Percentiles rank a stretch among this genome's conserved stretches.
Evolutionary conservation across 2,329 filamentous ascomycete species (phyloP).

Genomic region (Fusarium sp.): DNA sequence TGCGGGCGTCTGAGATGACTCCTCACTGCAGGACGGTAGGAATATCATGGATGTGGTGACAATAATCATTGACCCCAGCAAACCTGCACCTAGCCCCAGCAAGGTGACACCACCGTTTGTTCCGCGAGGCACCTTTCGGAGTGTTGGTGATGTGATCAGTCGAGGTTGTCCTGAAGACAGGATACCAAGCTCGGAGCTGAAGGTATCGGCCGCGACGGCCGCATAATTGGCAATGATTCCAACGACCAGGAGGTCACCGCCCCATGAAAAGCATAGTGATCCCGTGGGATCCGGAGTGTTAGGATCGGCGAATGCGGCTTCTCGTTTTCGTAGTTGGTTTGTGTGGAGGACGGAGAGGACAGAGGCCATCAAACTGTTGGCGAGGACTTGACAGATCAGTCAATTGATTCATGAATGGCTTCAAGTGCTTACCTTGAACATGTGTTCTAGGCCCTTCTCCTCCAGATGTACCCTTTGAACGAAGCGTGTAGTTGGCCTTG

Average conservation of each 20-base stretch:
- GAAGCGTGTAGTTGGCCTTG: constrained; percentile 84
- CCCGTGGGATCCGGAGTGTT: constrained; percentile 49
- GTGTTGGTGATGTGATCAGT: constrained; percentile 82
- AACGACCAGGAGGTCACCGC: constrained; percentile 70
- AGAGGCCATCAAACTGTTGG: constrained; percentile 85
- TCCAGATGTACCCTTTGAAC: constrained; percentile 75
- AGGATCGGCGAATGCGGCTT: constrained; percentile 51
- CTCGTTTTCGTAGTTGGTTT: constrained; percentile 65
- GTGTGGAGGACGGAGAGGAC: constrained; percentile 69
- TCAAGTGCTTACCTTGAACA: constrained; percentile 70
- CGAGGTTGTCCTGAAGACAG: constrained; percentile 79
- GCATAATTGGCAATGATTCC: constrained; percentile 87
- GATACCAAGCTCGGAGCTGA: constrained; percentile 95
- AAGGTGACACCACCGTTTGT: constrained; percentile 93
- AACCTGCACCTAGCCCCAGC: constrained; percentile 77
- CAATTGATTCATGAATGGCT: neutral
- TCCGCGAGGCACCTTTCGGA: constrained; percentile 84
- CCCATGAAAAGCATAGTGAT: constrained; percentile 67
- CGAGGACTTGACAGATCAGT: constrained; percentile 67
- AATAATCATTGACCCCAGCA: constrained; percentile 78
- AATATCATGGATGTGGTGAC: constrained; percentile 72
- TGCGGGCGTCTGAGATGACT: constrained; percentile 51
- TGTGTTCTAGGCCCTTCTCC: constrained; percentile 87
- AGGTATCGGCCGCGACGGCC: constrained; percentile 90
- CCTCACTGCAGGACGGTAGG: constrained; percentile 71